Conservation (phyloP, 2,329 filamentous ascomycete species). For the Talaromyces sp. region DNA sequence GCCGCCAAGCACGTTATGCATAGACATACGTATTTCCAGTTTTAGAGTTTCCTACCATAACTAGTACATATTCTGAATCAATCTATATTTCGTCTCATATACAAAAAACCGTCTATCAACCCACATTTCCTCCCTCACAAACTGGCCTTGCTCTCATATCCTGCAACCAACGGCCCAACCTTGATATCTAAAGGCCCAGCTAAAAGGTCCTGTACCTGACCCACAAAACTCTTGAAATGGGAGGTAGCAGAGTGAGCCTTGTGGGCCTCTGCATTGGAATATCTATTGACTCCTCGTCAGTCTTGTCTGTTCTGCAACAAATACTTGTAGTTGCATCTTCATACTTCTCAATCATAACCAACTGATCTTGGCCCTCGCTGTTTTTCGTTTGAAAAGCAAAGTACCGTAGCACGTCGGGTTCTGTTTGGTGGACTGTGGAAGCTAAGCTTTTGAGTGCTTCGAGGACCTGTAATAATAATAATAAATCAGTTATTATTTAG, state of each 20-base stretch:
- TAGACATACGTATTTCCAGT: not conserved
- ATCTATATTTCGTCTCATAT: not conserved
- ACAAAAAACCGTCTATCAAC: too few species aligned
- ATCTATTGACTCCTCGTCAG: not conserved
- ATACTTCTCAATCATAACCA: constrained; percentile 7
- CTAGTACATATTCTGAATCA: not conserved
- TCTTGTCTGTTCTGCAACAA: too few species aligned
- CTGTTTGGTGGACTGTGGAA: not conserved
- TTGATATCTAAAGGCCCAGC: constrained; percentile 6
- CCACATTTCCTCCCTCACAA: too few species aligned
- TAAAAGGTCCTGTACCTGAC: not conserved
- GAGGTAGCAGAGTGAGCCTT: not conserved
- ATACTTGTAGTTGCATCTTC: not conserved
- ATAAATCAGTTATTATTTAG: not conserved
- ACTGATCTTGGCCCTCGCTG: constrained; percentile 5
- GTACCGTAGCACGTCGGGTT: constrained; percentile 3
- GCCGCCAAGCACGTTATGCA: not conserved
- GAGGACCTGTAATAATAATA: not conserved
- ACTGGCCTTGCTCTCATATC: constrained; percentile 1
- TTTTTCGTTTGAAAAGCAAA: constrained; percentile 6
- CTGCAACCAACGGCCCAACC: not conserved
- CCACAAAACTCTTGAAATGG: constrained; percentile 2
- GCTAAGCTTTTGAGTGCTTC: not conserved
- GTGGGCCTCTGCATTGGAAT: not conserved
- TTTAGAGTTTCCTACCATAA: not conserved